Conservation (phyloP, 2,329 filamentous ascomycete genomes). For the Aspergillus awamori region DNA sequence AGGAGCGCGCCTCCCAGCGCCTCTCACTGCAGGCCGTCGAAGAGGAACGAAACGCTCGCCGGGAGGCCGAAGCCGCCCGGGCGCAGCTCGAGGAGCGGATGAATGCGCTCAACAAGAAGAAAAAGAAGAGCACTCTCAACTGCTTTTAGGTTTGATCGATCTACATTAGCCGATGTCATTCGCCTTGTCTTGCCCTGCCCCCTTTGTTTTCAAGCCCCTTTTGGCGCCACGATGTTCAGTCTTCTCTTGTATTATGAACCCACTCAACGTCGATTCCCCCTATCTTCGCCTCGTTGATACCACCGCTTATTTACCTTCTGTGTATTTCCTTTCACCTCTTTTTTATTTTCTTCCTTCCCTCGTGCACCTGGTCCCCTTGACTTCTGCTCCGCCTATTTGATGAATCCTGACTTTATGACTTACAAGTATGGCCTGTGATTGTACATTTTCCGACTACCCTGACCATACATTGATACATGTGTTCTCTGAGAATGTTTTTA, state of each 20-base stretch:
- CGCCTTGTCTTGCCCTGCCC: conserved; percentile 3
- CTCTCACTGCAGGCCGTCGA: conserved; percentile 85
- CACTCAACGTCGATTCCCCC: conserved; percentile 30
- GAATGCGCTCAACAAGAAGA: conserved; percentile 88
- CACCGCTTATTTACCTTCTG: conserved; percentile 20
- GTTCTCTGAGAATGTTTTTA: neutral
- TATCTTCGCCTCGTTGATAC: conserved; percentile 24
- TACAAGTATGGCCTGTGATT: conserved; percentile 6
- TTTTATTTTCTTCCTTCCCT: neutral
- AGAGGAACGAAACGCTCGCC: conserved; percentile 90
- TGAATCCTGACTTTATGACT: conserved; percentile 15
- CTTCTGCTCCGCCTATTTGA: conserved; percentile 1
- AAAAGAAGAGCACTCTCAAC: conserved; percentile 92
- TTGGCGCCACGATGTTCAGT: conserved; percentile 23
- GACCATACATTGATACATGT: neutral
- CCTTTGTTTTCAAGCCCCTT: conserved; percentile 7
- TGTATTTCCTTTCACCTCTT: conserved; percentile 8
- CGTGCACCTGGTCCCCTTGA: conserved; percentile 10
- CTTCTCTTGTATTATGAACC: conserved; percentile 31
- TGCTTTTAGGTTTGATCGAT: conserved; percentile 72
- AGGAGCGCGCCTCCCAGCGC: conserved; percentile 61
- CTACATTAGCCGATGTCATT: conserved; percentile 6
- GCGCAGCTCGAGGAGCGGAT: conserved; percentile 93
- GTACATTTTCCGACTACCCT: conserved; percentile 12
- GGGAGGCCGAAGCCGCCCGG: conserved; percentile 84